Conservation (phyloP, 495 filamentous ascomycete species). For the Aspergillus mulundensis region DNA sequence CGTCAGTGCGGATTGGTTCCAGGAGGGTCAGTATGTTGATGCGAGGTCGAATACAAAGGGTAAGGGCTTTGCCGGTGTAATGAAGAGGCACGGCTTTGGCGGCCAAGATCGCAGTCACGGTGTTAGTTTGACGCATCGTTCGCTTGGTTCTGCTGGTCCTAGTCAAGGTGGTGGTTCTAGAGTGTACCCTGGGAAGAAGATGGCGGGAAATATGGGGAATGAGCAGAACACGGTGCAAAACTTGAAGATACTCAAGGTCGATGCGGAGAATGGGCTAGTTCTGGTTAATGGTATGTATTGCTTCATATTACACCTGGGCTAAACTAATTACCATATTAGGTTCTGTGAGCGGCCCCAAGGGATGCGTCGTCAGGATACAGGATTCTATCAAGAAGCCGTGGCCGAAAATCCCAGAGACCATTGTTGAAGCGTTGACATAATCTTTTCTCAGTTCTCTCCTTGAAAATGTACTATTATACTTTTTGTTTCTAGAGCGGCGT, state of each 20-base stretch:
- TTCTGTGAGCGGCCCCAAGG: slow-evolving; percentile 78
- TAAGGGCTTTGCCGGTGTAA: slow-evolving; percentile 92
- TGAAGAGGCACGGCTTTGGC: slow-evolving; percentile 86
- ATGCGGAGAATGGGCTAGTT: slow-evolving; percentile 78
- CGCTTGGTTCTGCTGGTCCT: slow-evolving; percentile 81
- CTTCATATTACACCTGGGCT: neutral
- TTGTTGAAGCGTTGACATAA: slow-evolving; percentile 39
- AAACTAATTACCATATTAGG: slow-evolving; percentile 41
- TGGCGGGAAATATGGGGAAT: slow-evolving; percentile 93
- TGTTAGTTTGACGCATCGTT: slow-evolving; percentile 85
- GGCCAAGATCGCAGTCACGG: slow-evolving; percentile 93
- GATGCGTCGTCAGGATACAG: slow-evolving; percentile 75
- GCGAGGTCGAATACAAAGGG: slow-evolving; percentile 71
- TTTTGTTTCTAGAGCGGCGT: slow-evolving; percentile 44
- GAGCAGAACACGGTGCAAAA: slow-evolving; percentile 85
- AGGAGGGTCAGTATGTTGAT: slow-evolving; percentile 87
- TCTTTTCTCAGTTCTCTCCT: slow-evolving; percentile 10
- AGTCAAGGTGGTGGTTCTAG: slow-evolving; percentile 88
- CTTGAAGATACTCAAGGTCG: slow-evolving; percentile 80
- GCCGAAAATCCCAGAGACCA: slow-evolving; percentile 51
- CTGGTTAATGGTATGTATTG: slow-evolving; percentile 68
- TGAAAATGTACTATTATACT: slow-evolving; percentile 42
- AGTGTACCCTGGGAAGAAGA: slow-evolving; percentile 92
- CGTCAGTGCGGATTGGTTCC: slow-evolving; percentile 81
- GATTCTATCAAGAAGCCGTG: slow-evolving; percentile 91